phyloP scores from a whole-genome alignment of 2,329 filamentous ascomycete genomes.

The Xenoacremonium recifei region DNA sequence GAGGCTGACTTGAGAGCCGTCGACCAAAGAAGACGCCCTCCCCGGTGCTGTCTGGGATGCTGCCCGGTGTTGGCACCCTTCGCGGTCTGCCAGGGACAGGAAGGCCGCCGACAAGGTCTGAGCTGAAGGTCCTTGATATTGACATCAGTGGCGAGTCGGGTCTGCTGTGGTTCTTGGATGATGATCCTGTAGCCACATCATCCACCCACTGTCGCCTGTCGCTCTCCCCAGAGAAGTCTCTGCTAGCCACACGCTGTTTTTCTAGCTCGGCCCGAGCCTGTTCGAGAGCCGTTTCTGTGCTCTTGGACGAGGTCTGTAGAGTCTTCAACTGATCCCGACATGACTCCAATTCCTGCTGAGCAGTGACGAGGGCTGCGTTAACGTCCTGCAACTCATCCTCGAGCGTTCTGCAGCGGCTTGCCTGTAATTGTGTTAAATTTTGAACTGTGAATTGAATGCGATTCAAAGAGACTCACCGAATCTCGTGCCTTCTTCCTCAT shows the following conservation, averaged over 20 bases:
- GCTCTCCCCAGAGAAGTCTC: conserved; percentile 35
- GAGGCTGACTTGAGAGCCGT: conserved; percentile 51
- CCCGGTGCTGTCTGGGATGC: conserved; percentile 40
- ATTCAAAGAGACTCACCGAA: conserved; percentile 61
- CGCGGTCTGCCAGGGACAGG: conserved; percentile 36
- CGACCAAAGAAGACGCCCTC: conserved; percentile 41
- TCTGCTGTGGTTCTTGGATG: conserved; percentile 46
- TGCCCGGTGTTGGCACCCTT: conserved; percentile 44
- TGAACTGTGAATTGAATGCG: not conserved
- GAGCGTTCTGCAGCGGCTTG: conserved; percentile 60
- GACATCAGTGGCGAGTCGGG: conserved; percentile 55
- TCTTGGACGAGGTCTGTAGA: conserved; percentile 63
- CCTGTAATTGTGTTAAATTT: conserved; percentile 43
- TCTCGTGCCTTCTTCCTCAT: conserved; percentile 88
- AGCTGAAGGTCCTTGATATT: conserved; percentile 51
- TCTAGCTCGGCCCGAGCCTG: conserved; percentile 52
- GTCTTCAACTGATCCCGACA: conserved; percentile 59
- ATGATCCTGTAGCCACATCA: conserved; percentile 42
- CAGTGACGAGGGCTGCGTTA: conserved; percentile 59
- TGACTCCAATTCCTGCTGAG: conserved; percentile 62
- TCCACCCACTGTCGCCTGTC: conserved; percentile 53
- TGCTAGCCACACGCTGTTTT: conserved; percentile 34
- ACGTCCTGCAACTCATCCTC: conserved; percentile 82
- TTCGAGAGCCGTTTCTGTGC: conserved; percentile 63
- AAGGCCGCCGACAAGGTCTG: conserved; percentile 51